Conservation (phyloP, 2,329 filamentous ascomycete species). For the Metarhizium guizhouense region DNA sequence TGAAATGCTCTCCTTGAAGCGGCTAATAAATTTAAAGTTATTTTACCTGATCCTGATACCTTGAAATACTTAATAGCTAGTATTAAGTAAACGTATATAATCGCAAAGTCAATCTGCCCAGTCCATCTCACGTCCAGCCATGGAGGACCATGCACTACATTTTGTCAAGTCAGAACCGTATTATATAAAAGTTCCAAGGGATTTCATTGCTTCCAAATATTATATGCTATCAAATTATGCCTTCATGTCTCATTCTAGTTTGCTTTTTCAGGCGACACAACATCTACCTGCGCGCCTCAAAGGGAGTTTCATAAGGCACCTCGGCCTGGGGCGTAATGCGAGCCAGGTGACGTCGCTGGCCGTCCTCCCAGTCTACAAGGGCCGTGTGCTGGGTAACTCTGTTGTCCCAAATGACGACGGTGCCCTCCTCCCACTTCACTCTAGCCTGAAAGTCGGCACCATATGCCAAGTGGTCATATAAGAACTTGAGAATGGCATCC, state of each 20-base stretch:
- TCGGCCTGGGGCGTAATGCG: conserved; percentile 80
- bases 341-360: conserved; percentile 69
- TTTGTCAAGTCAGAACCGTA: too few species aligned
- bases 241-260: neutral
- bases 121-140: too few species aligned
- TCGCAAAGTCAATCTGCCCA: too few species aligned
- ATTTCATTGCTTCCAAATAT: too few species aligned
- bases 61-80: too few species aligned
- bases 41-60: too few species aligned
- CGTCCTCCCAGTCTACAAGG: conserved; percentile 72
- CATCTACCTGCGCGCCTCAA: conserved; percentile 8
- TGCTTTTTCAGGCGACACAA: neutral
- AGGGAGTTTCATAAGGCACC: conserved; percentile 61
- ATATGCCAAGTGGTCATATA: conserved; percentile 46
- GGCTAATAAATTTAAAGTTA: too few species aligned
- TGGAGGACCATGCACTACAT: too few species aligned
- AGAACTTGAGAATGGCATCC: conserved; percentile 63
- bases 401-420: conserved; percentile 84
- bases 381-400: conserved; percentile 71
- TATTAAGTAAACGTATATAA: too few species aligned
- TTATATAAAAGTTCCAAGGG: too few species aligned
- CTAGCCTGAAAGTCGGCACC: conserved; percentile 61
- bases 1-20: too few species aligned
- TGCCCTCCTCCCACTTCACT: conserved; percentile 70
- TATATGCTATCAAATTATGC: neutral